These are phyloP conservation scores for Hyphopichia khmerensis DNA, from an alignment of 1,139 yeast species.

Conservation along the genomic window DNA sequence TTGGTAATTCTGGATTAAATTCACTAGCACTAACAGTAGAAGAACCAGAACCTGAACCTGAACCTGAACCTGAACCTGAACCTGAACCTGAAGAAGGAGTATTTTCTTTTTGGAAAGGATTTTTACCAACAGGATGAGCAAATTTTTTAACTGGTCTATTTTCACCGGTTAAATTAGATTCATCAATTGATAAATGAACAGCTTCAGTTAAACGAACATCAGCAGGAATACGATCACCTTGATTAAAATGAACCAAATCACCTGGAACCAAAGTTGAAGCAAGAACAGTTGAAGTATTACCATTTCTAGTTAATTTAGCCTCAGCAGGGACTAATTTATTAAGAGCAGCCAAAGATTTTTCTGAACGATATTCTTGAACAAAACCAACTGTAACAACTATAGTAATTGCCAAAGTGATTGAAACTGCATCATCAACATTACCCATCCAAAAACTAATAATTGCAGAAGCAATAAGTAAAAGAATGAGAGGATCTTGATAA, in stretches of 20 bases:
- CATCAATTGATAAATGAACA: constrained; percentile 80
- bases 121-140: constrained; percentile 20
- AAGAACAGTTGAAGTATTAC: constrained; percentile 69
- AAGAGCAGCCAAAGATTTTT: constrained; percentile 87
- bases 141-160: constrained; percentile 77
- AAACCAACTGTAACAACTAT: constrained; percentile 95
- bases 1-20: constrained; percentile 33
- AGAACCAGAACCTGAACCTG: constrained; percentile 13
- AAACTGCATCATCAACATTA: constrained; percentile 87
- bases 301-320: constrained; percentile 83
- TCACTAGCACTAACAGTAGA: constrained; percentile 9
- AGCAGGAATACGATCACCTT: constrained; percentile 95
- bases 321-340: constrained; percentile 91
- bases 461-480: constrained; percentile 86
- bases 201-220: constrained; percentile 80
- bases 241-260: constrained; percentile 80
- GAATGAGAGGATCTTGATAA: constrained; percentile 84
- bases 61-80: constrained; percentile 14
- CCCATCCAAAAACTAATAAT: constrained; percentile 84
- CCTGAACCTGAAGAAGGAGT: constrained; percentile 9
- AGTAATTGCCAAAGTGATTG: constrained; percentile 81
- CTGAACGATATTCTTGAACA: constrained; percentile 93
- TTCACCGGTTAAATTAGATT: constrained; percentile 93
- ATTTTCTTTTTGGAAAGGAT: not conserved
- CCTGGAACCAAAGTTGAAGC: constrained; percentile 93